Conservation (phyloP, 768 basidiomycete species). For the Pisolithus tinctorius region DNA sequence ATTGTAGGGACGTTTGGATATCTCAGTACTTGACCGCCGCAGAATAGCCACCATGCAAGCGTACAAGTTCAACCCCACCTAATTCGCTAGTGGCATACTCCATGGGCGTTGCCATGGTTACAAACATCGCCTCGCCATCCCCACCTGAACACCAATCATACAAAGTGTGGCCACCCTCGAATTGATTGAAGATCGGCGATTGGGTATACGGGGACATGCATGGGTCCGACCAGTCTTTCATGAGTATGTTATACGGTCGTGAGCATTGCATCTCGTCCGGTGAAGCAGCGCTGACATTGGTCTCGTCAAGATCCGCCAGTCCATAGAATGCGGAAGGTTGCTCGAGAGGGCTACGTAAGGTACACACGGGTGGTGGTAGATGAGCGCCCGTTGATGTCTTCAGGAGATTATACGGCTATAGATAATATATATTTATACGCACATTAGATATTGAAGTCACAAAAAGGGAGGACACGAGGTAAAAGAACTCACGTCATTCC, state of each 20-base stretch:
- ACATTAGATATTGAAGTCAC: neutral
- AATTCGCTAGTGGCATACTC: neutral
- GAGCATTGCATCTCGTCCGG: conserved; percentile 9
- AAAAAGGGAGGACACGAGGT: conserved; percentile 5
- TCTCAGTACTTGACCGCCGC: neutral
- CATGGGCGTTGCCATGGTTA: neutral
- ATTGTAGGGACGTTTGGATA: no score
- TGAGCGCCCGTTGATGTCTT: conserved; percentile 25
- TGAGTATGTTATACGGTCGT: conserved; percentile 13
- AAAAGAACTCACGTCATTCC: conserved; percentile 27
- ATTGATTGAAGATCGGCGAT: conserved; percentile 26
- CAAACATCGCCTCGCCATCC: conserved; percentile 6
- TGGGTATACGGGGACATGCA: conserved; percentile 10
- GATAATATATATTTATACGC: conserved; percentile 15
- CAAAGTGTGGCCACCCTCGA: conserved; percentile 5
- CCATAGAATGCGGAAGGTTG: conserved; percentile 16
- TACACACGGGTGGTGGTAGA: conserved; percentile 15
- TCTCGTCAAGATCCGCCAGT: conserved; percentile 7
- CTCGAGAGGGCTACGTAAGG: conserved; percentile 22
- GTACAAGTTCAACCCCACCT: neutral
- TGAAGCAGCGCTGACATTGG: conserved; percentile 11
- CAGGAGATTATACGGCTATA: conserved; percentile 28
- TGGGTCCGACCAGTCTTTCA: conserved; percentile 23
- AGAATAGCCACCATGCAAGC: neutral
- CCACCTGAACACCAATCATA: conserved; percentile 20